These are phyloP conservation scores for Suillus ampliporus DNA, from an alignment of 768 basidiomycete species.

Conservation along the genomic window DNA sequence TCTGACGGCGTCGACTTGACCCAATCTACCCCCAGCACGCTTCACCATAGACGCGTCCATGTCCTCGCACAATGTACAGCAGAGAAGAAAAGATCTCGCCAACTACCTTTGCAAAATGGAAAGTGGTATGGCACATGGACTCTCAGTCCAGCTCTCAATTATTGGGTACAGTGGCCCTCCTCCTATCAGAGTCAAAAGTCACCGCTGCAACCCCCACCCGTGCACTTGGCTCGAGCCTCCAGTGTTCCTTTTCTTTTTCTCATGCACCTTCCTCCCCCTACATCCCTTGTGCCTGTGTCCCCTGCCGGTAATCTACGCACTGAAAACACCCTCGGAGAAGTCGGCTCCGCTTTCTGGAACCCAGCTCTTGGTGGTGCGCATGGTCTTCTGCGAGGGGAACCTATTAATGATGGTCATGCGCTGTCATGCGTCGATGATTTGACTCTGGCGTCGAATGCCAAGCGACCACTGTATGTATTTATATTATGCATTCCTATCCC, in stretches of 20 bases:
- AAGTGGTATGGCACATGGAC: constrained; percentile 67
- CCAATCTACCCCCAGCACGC: constrained; percentile 14
- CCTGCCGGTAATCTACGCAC: constrained; percentile 1
- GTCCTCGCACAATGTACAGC: constrained; percentile 93
- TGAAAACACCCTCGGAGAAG: constrained; percentile 19
- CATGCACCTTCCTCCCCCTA: constrained; percentile 71
- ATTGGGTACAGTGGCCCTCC: constrained; percentile 58
- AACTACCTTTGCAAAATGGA: constrained; percentile 88
- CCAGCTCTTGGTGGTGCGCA: constrained; percentile 58
- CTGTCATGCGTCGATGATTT: neutral
- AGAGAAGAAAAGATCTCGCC: constrained; percentile 83
- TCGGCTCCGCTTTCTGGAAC: constrained; percentile 71
- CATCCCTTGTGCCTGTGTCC: neutral
- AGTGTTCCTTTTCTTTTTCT: constrained; percentile 81
- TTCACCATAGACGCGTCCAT: constrained; percentile 60
- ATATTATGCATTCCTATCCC: no score
- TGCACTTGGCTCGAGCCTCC: constrained; percentile 75
- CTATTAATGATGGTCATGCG: constrained; percentile 50
- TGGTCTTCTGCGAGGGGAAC: constrained; percentile 62
- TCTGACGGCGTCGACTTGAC: constrained; percentile 83
- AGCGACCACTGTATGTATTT: no score
- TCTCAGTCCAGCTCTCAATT: neutral
- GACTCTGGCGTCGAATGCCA: neutral
- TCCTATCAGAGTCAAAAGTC: constrained; percentile 84
- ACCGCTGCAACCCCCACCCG: constrained; percentile 69